Evolutionary conservation across 805 yeast species (phyloP).

Genomic region (Candida odintsovae): DNA sequence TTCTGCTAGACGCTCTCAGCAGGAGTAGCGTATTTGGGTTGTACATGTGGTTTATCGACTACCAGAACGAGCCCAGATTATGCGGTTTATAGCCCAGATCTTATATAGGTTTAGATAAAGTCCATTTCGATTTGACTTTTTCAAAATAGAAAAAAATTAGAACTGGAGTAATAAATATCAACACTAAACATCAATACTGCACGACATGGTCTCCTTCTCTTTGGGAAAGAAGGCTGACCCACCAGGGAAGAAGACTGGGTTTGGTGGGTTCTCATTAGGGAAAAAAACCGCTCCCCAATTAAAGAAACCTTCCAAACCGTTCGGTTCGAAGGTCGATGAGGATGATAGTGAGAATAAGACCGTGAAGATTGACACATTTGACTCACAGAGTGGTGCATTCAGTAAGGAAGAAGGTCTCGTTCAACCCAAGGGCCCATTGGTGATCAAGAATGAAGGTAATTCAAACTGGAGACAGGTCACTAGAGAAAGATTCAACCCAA

Average conservation of each 20-base stretch:
- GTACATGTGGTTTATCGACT: background rate
- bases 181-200: background rate
- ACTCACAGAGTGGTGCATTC: conserved; percentile 17
- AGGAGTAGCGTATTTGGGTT: background rate
- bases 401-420: conserved; percentile 12
- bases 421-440: conserved; percentile 9
- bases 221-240: conserved; percentile 24
- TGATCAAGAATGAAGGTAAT: conserved; percentile 18
- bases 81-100: background rate
- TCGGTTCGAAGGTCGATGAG: conserved; percentile 9
- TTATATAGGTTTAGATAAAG: no score
- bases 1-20: background rate
- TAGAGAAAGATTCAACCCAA: conserved; percentile 11
- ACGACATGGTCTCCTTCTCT: conserved; percentile 32
- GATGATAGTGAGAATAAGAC: conserved; percentile 16
- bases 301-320: conserved; percentile 8
- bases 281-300: background rate
- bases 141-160: no score
- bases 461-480: conserved; percentile 14
- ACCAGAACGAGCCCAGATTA: background rate
- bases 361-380: conserved; percentile 19
- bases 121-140: no score
- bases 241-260: conserved; percentile 11
- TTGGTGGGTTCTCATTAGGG: conserved; percentile 28
- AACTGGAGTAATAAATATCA: background rate